phyloP scores from a whole-genome alignment of 352 stramenopile genomes.

The Nannochloropsis limnetica region DNA sequence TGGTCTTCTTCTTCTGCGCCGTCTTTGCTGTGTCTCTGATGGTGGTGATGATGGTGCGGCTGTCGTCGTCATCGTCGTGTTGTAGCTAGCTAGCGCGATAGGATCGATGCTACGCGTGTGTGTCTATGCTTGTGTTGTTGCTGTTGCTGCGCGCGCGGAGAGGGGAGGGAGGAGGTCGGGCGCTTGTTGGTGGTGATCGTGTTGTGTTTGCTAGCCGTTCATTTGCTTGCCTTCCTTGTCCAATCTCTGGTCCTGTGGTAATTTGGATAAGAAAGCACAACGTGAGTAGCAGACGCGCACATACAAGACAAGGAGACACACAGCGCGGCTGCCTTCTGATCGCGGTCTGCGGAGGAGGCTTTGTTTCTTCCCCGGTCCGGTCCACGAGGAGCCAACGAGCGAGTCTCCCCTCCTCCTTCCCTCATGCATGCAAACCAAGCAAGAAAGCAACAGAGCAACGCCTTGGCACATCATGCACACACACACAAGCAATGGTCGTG shows the following conservation, averaged over 20 bases:
- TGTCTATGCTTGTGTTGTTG: background rate
- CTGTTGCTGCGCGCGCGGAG: too few relatives aligned
- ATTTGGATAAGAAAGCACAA: background rate
- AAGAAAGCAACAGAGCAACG: background rate
- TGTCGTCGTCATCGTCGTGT: background rate
- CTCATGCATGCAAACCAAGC: background rate
- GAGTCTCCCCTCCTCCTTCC: background rate
- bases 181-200: background rate
- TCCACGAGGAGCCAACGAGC: background rate
- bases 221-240: too few relatives aligned
- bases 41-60: background rate
- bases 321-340: background rate
- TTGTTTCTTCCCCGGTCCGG: too few relatives aligned
- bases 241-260: background rate
- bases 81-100: background rate
- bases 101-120: too few relatives aligned
- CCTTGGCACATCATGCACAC: background rate
- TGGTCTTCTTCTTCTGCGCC: constrained; percentile 27
- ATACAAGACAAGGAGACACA: too few relatives aligned
- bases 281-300: too few relatives aligned
- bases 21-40: background rate
- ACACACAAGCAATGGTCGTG: background rate
- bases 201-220: background rate
- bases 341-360: background rate
- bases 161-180: background rate